A percentile compares a stretch with the other conserved stretches of the same genome.
Conservation (phyloP, 2,329 filamentous ascomycete species). For the Monilinia laxa region DNA sequence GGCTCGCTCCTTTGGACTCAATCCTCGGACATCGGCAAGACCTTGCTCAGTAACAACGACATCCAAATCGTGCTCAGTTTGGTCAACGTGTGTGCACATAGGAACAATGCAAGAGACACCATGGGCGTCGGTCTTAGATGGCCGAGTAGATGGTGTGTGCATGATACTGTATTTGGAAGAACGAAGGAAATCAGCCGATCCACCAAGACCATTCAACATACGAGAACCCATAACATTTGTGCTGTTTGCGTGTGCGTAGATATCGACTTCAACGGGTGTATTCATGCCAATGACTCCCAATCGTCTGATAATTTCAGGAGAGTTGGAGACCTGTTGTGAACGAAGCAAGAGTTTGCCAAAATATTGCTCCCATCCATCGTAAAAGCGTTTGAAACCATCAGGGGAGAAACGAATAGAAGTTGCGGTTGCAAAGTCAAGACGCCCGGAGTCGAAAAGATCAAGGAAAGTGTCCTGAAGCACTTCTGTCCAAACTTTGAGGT, state of each 20-base stretch:
- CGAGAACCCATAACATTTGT: conserved; percentile 86
- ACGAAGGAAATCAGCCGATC: conserved; percentile 78
- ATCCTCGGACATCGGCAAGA: conserved; percentile 79
- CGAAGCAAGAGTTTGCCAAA: conserved; percentile 80
- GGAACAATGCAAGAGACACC: conserved; percentile 88
- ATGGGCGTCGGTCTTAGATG: conserved; percentile 77
- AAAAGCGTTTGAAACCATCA: conserved; percentile 88
- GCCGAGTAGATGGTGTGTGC: conserved; percentile 83
- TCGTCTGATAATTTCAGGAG: conserved; percentile 84
- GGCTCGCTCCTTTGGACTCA: conserved; percentile 76
- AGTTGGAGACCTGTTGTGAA: conserved; percentile 85
- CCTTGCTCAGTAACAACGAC: conserved; percentile 77
- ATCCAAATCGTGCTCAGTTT: conserved; percentile 90
- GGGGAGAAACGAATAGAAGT: conserved; percentile 90
- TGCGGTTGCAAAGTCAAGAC: conserved; percentile 85
- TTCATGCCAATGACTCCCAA: conserved; percentile 93
- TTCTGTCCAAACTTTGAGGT: conserved; percentile 91
- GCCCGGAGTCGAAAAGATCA: conserved; percentile 85
- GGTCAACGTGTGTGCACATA: conserved; percentile 89
- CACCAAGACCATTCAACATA: conserved; percentile 84
- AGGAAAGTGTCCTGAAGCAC: conserved; percentile 82
- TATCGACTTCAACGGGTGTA: conserved; percentile 90
- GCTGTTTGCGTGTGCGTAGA: conserved; percentile 89
- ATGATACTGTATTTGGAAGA: conserved; percentile 84
- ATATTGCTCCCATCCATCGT: conserved; percentile 79